A percentile compares a stretch with the other conserved stretches of the same genome.
Evolutionary conservation across 2,329 filamentous ascomycete genomes (phyloP).

Genomic region (Botrytis fragariae): DNA sequence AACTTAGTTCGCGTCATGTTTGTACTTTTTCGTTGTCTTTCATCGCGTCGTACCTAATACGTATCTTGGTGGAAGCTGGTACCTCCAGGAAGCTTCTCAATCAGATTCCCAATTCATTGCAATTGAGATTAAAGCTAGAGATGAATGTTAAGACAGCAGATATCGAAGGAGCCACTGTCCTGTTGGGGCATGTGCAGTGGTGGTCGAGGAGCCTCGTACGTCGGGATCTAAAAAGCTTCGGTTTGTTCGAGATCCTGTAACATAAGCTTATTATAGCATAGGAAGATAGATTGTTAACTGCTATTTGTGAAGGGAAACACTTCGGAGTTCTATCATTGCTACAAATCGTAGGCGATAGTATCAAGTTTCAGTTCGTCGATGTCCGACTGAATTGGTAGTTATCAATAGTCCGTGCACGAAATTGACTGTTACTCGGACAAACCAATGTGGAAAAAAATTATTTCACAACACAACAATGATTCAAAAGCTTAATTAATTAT

Average conservation of each 20-base stretch:
- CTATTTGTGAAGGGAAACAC: not conserved
- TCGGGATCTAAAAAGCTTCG: not conserved
- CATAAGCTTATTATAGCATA: not conserved
- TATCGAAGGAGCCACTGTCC: not conserved
- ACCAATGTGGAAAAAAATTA: not conserved
- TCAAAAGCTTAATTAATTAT: not conserved
- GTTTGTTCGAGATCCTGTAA: not conserved
- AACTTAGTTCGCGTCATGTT: conserved; percentile 9
- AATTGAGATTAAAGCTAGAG: not conserved
- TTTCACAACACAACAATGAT: not conserved
- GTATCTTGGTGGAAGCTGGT: not conserved
- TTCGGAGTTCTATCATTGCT: not conserved
- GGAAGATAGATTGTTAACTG: not conserved
- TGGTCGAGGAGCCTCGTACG: not conserved
- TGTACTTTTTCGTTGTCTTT: not conserved
- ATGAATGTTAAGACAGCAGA: not conserved
- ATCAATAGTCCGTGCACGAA: not conserved
- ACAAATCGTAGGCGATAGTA: not conserved
- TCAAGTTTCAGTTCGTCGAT: not conserved
- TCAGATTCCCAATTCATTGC: not conserved
- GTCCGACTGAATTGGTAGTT: not conserved
- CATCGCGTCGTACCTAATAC: not conserved
- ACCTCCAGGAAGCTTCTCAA: not conserved
- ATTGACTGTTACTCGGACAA: not conserved
- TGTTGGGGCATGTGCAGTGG: not conserved